A percentile compares a stretch with the other conserved stretches of the same genome.
phyloP scores from a whole-genome alignment of 768 basidiomycete species.

The Sporobolomyces roseus region DNA sequence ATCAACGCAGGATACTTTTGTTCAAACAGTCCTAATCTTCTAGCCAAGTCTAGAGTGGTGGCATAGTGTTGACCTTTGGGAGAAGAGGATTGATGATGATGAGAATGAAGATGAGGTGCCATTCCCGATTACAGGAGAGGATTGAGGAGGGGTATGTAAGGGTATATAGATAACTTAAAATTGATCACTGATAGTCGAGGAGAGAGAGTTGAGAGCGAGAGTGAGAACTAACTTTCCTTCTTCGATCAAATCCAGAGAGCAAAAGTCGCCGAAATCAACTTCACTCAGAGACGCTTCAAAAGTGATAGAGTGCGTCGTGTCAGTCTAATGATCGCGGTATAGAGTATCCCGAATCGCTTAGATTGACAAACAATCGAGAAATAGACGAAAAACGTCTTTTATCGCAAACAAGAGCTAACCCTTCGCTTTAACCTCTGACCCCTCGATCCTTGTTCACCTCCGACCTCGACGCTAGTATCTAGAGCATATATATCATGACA shows the following conservation, averaged over 20 bases:
- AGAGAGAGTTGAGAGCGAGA: neutral
- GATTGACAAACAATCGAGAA: too few species aligned
- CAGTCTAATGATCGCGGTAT: too few species aligned
- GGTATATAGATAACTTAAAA: too few species aligned
- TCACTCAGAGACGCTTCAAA: too few species aligned
- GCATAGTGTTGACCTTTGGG: slow-evolving; percentile 24
- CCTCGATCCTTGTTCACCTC: too few species aligned
- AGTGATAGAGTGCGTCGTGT: neutral
- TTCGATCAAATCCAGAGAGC: too few species aligned
- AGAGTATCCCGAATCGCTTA: too few species aligned
- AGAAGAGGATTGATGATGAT: slow-evolving; percentile 2
- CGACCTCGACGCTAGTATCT: too few species aligned
- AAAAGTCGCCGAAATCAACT: slow-evolving; percentile 4
- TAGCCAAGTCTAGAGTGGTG: slow-evolving; percentile 19
- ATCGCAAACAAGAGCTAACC: neutral
- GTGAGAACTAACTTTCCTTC: neutral
- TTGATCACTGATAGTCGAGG: too few species aligned
- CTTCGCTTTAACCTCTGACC: too few species aligned
- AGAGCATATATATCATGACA: too few species aligned
- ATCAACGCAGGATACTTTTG: neutral
- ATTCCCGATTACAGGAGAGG: neutral
- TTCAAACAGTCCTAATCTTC: slow-evolving; percentile 2
- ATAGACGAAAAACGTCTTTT: neutral
- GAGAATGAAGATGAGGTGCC: slow-evolving; percentile 3
- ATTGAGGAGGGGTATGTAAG: neutral